Conservation (phyloP, 208 protist genomes). For the Leptomonas seymouri region DNA sequence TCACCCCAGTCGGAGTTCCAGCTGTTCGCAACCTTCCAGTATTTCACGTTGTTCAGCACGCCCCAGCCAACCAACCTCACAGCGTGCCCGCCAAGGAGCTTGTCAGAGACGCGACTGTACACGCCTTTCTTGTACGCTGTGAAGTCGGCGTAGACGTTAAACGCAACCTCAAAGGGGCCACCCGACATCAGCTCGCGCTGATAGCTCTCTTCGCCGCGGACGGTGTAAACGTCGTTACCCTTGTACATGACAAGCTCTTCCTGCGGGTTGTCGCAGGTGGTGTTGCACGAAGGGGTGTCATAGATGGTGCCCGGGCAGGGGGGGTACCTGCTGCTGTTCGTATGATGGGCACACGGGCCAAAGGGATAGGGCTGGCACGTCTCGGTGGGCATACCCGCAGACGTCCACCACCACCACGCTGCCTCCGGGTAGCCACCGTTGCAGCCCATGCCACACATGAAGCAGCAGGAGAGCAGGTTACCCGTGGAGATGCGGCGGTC, state of each 20-base stretch:
- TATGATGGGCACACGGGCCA: slow-evolving; percentile 74
- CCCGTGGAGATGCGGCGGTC: slow-evolving; percentile 67
- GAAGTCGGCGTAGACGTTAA: slow-evolving; percentile 93
- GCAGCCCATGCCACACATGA: slow-evolving; percentile 78
- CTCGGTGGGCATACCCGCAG: slow-evolving; percentile 66
- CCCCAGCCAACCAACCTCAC: slow-evolving; percentile 91
- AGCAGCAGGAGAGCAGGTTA: slow-evolving; percentile 87
- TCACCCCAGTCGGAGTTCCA: slow-evolving; percentile 91
- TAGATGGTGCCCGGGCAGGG: slow-evolving; percentile 64
- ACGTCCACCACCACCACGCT: slow-evolving; percentile 77
- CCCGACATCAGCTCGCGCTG: slow-evolving; percentile 83
- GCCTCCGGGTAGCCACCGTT: slow-evolving; percentile 73
- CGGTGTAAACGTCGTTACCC: slow-evolving; percentile 44
- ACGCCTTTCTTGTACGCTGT: slow-evolving; percentile 89
- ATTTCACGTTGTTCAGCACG: slow-evolving; percentile 58
- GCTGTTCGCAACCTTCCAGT: slow-evolving; percentile 94
- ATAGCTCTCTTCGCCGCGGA: slow-evolving; percentile 67
- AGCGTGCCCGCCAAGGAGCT: slow-evolving; percentile 80
- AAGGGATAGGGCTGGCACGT: slow-evolving; percentile 88
- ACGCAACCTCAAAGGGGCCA: slow-evolving; percentile 89
- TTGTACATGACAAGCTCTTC: slow-evolving; percentile 53
- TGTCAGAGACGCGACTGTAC: slow-evolving; percentile 81
- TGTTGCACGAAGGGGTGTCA: slow-evolving; percentile 79
- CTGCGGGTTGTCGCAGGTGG: slow-evolving; percentile 46
- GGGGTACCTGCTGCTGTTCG: slow-evolving; percentile 56